phyloP scores from a whole-genome alignment of 2,329 filamentous ascomycete species.

The Clathrospora elynae region DNA sequence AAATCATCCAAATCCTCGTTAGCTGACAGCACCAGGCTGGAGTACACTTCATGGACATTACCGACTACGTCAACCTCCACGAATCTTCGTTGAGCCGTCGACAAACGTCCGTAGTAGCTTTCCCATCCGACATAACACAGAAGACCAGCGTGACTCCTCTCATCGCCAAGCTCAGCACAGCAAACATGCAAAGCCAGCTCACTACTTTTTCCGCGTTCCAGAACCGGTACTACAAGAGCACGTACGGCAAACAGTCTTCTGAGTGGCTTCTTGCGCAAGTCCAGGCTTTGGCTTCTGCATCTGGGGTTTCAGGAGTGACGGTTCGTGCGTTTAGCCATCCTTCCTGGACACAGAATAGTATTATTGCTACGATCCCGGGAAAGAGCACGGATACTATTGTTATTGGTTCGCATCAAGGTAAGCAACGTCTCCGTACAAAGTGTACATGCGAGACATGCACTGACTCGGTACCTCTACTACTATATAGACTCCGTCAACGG shows the following conservation, averaged over 20 bases:
- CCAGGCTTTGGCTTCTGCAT: conserved; percentile 68
- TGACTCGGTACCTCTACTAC: too few species aligned
- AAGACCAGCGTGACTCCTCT: conserved; percentile 21
- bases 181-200: conserved; percentile 27
- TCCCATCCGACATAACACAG: conserved; percentile 21
- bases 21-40: conserved; percentile 38
- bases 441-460: too few species aligned
- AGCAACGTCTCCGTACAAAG: too few species aligned
- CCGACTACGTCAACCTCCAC: conserved; percentile 25
- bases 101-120: conserved; percentile 14
- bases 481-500: conserved; percentile 93
- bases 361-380: conserved; percentile 89
- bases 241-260: conserved; percentile 73
- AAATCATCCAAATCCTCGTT: not conserved
- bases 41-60: conserved; percentile 35
- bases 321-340: conserved; percentile 73
- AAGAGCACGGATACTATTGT: conserved; percentile 80
- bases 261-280: conserved; percentile 82
- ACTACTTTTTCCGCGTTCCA: conserved; percentile 27
- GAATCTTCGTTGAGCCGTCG: conserved; percentile 2
- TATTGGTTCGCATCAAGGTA: conserved; percentile 89
- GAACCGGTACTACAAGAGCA: conserved; percentile 32
- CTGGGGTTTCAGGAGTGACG: conserved; percentile 71
- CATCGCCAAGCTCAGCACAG: conserved; percentile 24
- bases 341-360: conserved; percentile 81